Evolutionary conservation across 345 rosid species (phyloP).

Genomic region (Melaleuca quinquenervia): DNA sequence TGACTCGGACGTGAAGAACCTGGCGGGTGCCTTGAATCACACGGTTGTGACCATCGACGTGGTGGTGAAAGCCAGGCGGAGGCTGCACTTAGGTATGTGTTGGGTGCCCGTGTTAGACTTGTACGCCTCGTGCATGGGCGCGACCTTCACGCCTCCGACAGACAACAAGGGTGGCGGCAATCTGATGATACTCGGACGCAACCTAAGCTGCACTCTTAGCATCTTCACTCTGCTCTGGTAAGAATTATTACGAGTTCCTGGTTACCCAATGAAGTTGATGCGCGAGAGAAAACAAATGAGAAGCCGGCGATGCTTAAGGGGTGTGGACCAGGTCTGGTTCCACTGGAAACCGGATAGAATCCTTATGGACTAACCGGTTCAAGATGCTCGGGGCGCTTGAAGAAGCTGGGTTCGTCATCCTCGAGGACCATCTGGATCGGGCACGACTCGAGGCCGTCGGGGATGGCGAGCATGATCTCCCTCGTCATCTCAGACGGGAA

Average conservation of each 20-base stretch:
- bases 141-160: neutral
- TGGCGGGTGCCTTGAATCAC: neutral
- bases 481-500: constrained; percentile 2
- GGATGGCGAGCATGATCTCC: constrained; percentile 11
- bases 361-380: neutral
- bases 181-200: neutral
- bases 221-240: neutral
- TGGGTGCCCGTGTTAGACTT: neutral
- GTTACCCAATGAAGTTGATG: neutral
- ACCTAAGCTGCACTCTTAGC: neutral
- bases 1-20: neutral
- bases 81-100: neutral
- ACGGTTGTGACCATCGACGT: rapidly evolving
- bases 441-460: constrained; percentile 1
- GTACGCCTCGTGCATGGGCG: neutral
- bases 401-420: constrained; percentile 3
- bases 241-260: neutral
- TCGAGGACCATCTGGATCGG: constrained; percentile 5
- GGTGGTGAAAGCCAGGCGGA: neutral
- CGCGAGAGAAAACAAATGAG: neutral
- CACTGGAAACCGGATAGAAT: neutral
- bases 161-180: rapidly evolving
- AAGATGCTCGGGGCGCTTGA: constrained; percentile 5
- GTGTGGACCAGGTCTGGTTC: neutral
- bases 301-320: neutral